Percentiles rank a stretch among this genome's conserved stretches.
These are phyloP conservation scores for Russula griseocarnosa DNA, from an alignment of 768 basidiomycete species.

Conservation along the genomic window DNA sequence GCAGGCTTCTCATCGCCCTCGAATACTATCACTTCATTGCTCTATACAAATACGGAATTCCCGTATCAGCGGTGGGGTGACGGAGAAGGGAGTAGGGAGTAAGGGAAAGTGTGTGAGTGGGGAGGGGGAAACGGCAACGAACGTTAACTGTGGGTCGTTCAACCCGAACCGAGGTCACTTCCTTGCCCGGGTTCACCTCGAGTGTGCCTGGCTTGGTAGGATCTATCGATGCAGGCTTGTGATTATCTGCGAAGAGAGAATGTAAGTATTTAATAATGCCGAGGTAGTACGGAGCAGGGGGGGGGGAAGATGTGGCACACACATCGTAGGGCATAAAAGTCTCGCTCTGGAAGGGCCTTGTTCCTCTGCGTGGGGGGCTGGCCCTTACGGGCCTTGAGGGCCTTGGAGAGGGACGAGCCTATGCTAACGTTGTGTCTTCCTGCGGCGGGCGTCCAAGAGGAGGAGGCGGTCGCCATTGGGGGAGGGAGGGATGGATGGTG, in stretches of 20 bases:
- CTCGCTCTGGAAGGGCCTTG: constrained; percentile 53
- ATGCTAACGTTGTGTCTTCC: constrained; percentile 59
- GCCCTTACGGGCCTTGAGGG: constrained; percentile 66
- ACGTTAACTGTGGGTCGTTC: constrained; percentile 69
- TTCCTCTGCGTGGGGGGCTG: constrained; percentile 41
- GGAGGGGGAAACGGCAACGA: constrained; percentile 23
- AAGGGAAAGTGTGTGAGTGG: not conserved
- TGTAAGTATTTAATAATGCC: not conserved
- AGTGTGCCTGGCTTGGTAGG: constrained; percentile 59
- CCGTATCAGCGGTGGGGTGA: not conserved
- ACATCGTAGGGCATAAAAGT: constrained; percentile 80
- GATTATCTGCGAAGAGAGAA: constrained; percentile 51
- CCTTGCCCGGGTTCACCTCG: constrained; percentile 53
- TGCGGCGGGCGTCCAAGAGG: constrained; percentile 25
- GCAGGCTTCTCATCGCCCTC: constrained; percentile 54
- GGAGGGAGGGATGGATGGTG: constrained; percentile 5
- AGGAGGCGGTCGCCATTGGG: constrained; percentile 20
- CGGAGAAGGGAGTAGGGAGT: no score
- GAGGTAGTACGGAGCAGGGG: not conserved
- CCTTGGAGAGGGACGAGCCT: constrained; percentile 58
- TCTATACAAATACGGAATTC: constrained; percentile 36
- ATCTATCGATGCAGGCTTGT: constrained; percentile 72
- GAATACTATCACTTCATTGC: constrained; percentile 53
- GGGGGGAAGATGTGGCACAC: constrained; percentile 29
- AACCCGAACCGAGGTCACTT: constrained; percentile 50